These are phyloP conservation scores for Piloderma croceum DNA, from an alignment of 768 basidiomycete species.

Conservation along the genomic window DNA sequence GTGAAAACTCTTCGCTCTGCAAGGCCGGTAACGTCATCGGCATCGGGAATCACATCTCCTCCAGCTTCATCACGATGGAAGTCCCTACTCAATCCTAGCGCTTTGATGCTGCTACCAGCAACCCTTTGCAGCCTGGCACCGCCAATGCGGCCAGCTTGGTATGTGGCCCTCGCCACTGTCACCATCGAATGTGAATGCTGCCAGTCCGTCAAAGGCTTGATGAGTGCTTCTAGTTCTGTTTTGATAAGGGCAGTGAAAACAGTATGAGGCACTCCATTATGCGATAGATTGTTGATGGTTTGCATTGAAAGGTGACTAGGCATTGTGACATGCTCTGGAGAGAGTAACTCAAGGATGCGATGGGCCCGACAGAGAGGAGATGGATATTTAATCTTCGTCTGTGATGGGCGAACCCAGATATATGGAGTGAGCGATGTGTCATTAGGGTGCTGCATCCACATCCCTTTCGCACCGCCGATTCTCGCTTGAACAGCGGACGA, in stretches of 20 bases:
- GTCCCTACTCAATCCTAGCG: constrained; percentile 47
- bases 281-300: constrained; percentile 53
- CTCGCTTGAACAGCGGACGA: constrained; percentile 58
- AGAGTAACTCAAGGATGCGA: constrained; percentile 46
- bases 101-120: constrained; percentile 47
- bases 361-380: no score
- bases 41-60: constrained; percentile 23
- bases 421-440: constrained; percentile 33
- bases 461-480: constrained; percentile 54
- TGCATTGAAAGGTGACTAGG: constrained; percentile 47
- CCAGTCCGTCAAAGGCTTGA: no score
- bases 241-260: constrained; percentile 45
- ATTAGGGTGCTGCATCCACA: constrained; percentile 51
- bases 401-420: constrained; percentile 61
- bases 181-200: no score
- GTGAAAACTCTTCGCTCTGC: no score
- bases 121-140: constrained; percentile 38
- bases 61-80: constrained; percentile 32
- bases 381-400: constrained; percentile 61
- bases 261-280: constrained; percentile 48
- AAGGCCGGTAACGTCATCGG: constrained; percentile 18
- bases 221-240: constrained; percentile 42
- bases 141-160: constrained; percentile 41
- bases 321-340: constrained; percentile 38
- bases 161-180: no score